Base-by-base conservation (phyloP, 371 early-diverging fungal species). In the Syncephalastrum racemosum region DNA sequence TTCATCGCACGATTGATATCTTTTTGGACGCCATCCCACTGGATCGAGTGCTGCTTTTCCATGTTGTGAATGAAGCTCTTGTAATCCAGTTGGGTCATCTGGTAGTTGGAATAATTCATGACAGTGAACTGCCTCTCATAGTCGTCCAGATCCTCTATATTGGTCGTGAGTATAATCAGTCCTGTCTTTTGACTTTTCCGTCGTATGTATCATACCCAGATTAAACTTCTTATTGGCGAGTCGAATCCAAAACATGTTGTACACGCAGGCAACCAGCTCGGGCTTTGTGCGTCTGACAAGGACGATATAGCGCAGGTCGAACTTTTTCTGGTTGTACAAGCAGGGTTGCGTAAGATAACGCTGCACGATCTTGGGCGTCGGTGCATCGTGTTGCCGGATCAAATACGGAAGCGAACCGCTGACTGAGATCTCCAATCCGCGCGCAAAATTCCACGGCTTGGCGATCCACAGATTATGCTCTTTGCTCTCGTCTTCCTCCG, bases 191-290 rank as follows among this genome's bases (percentile, higher is more conserved):
- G 43, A 22, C 39, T 39, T 16, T 15, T 20, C 10, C 4, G 18
- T 5, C 8, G 36, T 12, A 50, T 23, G 16, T 36, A 23, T 7
- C 43, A 59, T 59, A 67, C 67, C 59, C 22, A 69, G 49, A n/a
- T 62, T 54, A 50, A 63, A 78, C 48, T 70, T 73, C 47, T 84
- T 81, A 61, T 84, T 82, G 16, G 84, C 82, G 24, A 84, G 63
- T 10, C 84, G 82, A 45, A 79, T 73, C 82, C 81, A 82, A 56
- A 84, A 84, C 81, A 80, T 81, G 52, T 80, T 81, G 62, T 84
- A 81, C 1, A 80, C 74, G 54, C 63, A 56, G 14, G 59, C 75
- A 58, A 79, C 58, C 56, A 73, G 58, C 40, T 69, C 53, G 53
- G 79, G 80, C 12, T 77, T 59, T 1, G 65, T 67, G 4, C 68